phyloP scores from a whole-genome alignment of 371 early-diverging fungal genomes.

The Mucor mucedo region DNA sequence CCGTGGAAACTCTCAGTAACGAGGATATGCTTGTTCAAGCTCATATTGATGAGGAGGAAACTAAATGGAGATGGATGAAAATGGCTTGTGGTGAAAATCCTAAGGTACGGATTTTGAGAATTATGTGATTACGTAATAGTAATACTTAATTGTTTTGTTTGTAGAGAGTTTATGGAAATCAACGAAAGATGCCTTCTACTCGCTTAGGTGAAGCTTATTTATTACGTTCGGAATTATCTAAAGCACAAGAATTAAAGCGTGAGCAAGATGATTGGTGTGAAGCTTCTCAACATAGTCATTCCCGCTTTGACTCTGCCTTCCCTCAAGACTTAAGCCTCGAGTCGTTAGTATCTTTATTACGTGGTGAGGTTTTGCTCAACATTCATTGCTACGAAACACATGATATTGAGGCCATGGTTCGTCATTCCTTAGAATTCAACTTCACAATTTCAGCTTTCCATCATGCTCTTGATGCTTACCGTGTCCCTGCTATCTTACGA shows the following conservation, averaged over 20 bases:
- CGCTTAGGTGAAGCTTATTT: conserved; percentile 75
- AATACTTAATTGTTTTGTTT: neutral
- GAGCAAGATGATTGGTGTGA: conserved; percentile 84
- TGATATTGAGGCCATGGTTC: conserved; percentile 77
- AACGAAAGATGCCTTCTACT: conserved; percentile 41
- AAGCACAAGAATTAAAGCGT: conserved; percentile 56
- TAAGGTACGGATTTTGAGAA: conserved; percentile 40
- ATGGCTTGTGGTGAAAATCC: conserved; percentile 89
- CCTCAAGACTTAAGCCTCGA: conserved; percentile 71
- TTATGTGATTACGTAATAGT: neutral
- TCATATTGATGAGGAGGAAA: conserved; percentile 36
- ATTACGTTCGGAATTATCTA: conserved; percentile 65
- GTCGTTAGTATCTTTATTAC: conserved; percentile 66
- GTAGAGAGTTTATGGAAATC: conserved; percentile 34
- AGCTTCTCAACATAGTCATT: conserved; percentile 40
- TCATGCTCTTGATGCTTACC: conserved; percentile 82
- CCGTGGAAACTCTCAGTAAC: conserved; percentile 50
- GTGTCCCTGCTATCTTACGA: conserved; percentile 68
- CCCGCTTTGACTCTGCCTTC: conserved; percentile 52
- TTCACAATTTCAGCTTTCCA: conserved; percentile 81
- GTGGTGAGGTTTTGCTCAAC: conserved; percentile 75
- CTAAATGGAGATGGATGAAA: conserved; percentile 74
- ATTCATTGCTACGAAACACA: conserved; percentile 77
- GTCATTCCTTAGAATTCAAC: conserved; percentile 75
- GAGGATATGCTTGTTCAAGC: conserved; percentile 72